These are phyloP conservation scores for Trichoderma afroharzianum DNA, from an alignment of 2,329 filamentous ascomycete genomes.

Conservation along the genomic window DNA sequence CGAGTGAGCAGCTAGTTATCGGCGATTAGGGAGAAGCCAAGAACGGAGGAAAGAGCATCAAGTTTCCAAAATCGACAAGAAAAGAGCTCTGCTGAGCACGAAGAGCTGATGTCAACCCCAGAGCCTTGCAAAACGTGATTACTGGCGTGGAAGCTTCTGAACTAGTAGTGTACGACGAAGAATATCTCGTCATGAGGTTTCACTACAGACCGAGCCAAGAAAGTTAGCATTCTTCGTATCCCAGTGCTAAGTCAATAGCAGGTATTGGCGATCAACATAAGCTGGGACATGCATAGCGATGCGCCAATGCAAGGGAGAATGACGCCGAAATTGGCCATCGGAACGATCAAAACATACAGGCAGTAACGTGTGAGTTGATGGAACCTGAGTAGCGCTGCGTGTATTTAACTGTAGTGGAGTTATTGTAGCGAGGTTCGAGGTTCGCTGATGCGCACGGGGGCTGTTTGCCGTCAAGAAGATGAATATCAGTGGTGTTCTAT, in stretches of 20 bases:
- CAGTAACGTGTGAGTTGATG: background rate
- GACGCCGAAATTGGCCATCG: conserved; percentile 17
- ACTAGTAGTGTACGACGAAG: background rate
- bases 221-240: conserved; percentile 18
- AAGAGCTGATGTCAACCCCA: background rate
- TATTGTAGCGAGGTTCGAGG: conserved; percentile 7
- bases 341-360: conserved; percentile 16
- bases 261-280: conserved; percentile 1
- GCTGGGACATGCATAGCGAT: conserved; percentile 11
- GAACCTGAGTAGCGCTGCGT: background rate
- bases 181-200: background rate
- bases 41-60: background rate
- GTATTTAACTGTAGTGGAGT: conserved; percentile 10
- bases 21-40: background rate
- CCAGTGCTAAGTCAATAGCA: background rate
- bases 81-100: background rate
- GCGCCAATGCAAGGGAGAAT: conserved; percentile 16
- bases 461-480: conserved; percentile 25
- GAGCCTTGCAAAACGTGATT: background rate
- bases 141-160: background rate
- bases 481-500: conserved; percentile 21
- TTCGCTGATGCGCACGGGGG: conserved; percentile 22
- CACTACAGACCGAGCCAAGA: background rate
- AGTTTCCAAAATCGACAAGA: background rate
- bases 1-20: background rate